Conservation (phyloP, 306 rosid genomes). For the Pterocarpus macrocarpus region DNA sequence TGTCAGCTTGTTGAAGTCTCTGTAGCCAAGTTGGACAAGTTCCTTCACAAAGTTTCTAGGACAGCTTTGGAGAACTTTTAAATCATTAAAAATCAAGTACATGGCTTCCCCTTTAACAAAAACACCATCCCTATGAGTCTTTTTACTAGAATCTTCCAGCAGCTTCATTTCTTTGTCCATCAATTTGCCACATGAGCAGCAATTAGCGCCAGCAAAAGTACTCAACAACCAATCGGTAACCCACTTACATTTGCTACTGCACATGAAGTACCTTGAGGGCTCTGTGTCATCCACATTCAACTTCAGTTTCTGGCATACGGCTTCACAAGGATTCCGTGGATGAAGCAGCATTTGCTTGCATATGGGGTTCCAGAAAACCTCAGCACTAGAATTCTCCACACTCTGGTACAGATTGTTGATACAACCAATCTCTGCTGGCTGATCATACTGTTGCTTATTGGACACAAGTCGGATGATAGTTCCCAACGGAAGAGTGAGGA, state of each 20-base stretch:
- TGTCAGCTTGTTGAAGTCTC: slow-evolving; percentile 3
- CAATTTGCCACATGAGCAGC: background rate
- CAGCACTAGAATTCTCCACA: background rate
- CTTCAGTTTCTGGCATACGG: slow-evolving; percentile 5
- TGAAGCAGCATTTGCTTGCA: slow-evolving; percentile 29
- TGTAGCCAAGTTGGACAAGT: slow-evolving; percentile 15
- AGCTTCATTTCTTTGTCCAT: slow-evolving; percentile 10
- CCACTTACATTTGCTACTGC: background rate
- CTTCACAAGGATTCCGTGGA: slow-evolving; percentile 1
- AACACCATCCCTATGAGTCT: background rate
- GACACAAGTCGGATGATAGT: slow-evolving; percentile 8
- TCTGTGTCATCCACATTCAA: slow-evolving; percentile 40
- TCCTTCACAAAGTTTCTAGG: background rate
- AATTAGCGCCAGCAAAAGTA: slow-evolving; percentile 9
- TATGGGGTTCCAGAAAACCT: background rate
- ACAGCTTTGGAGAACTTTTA: slow-evolving; percentile 4
- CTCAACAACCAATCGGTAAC: background rate
- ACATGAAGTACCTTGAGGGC: slow-evolving; percentile 13
- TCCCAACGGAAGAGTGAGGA: slow-evolving; percentile 31
- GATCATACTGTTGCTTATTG: background rate
- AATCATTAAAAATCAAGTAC: slow-evolving; percentile 40
- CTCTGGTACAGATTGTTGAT: slow-evolving; percentile 3
- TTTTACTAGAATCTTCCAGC: background rate
- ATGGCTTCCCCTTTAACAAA: background rate
- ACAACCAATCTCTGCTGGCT: slow-evolving; percentile 1